Evolutionary conservation across 1,284 basidiomycete species (phyloP).

Genomic region (Cystobasidiaceae sp.): DNA sequence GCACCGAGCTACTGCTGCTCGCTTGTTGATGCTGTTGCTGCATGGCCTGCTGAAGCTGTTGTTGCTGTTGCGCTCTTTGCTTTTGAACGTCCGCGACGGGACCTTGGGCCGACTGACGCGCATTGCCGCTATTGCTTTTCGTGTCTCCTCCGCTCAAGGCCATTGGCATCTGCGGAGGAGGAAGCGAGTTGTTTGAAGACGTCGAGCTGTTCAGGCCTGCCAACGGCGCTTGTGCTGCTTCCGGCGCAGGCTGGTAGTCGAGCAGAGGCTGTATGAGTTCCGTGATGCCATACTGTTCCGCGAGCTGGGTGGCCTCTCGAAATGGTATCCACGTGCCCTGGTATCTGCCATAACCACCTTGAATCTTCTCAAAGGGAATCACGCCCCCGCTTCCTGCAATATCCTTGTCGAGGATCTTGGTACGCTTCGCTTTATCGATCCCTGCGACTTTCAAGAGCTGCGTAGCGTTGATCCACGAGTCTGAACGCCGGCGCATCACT

Average conservation of each 20-base stretch:
- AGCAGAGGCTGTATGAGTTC: constrained; percentile 79
- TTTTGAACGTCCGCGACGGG: constrained; percentile 2
- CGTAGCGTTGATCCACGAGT: constrained; percentile 91
- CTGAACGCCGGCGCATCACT: constrained; percentile 90
- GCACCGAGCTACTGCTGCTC: too few species aligned
- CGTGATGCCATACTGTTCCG: constrained; percentile 81
- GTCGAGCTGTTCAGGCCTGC: constrained; percentile 9
- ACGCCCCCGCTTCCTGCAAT: constrained; percentile 65
- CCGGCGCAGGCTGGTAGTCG: constrained; percentile 68
- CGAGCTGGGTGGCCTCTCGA: constrained; percentile 80
- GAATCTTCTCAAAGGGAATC: constrained; percentile 90
- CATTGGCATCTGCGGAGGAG: neutral
- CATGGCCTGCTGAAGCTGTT: constrained; percentile 7
- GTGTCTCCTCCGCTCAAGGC: neutral
- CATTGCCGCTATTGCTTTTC: neutral
- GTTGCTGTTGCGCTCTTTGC: constrained; percentile 9
- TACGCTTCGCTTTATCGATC: constrained; percentile 90
- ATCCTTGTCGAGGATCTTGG: constrained; percentile 97
- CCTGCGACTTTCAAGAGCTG: constrained; percentile 99
- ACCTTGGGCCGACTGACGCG: neutral
- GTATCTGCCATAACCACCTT: constrained; percentile 98
- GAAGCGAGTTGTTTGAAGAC: neutral
- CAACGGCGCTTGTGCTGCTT: constrained; percentile 3
- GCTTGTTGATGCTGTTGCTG: too few species aligned
- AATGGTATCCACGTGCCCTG: constrained; percentile 99